phyloP scores from a whole-genome alignment of 257 asterid species.

The Solanum pinnatisectum region DNA sequence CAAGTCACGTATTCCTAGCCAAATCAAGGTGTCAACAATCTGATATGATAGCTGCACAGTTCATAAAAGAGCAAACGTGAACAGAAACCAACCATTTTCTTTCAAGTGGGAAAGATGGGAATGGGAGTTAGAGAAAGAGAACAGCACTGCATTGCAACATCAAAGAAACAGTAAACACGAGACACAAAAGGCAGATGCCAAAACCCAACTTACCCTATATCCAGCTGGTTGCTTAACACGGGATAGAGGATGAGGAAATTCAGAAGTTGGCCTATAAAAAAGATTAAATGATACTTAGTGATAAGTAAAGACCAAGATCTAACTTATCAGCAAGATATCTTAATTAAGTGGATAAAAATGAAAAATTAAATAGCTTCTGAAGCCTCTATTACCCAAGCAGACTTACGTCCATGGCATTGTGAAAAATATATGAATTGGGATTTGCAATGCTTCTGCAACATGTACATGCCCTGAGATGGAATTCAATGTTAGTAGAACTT shows the following conservation, averaged over 20 bases:
- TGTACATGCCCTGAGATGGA: constrained; percentile 63
- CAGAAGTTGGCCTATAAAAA: constrained; percentile 66
- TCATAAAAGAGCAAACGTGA: constrained; percentile 15
- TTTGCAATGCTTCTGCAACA: constrained; percentile 77
- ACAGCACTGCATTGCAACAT: neutral
- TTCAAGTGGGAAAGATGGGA: neutral
- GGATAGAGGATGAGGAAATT: constrained; percentile 93
- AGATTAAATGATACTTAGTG: neutral
- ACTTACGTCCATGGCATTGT: constrained; percentile 99
- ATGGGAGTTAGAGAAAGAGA: neutral
- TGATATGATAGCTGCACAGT: constrained; percentile 74
- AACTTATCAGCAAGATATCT: neutral
- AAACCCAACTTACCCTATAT: constrained; percentile 52
- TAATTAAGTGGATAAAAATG: constrained; percentile 7
- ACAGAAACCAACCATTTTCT: neutral
- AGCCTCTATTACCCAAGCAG: constrained; percentile 7
- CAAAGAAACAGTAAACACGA: neutral
- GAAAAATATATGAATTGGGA: constrained; percentile 78
- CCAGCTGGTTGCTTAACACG: constrained; percentile 80
- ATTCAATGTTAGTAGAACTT: neutral
- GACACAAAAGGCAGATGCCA: constrained; percentile 1
- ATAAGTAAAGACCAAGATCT: neutral
- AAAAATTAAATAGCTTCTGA: neutral
- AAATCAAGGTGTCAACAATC: constrained; percentile 68
- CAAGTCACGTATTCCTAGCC: constrained; percentile 94